Conservation (phyloP, 1,139 yeast species). For the Tardiomyces depauwii region DNA sequence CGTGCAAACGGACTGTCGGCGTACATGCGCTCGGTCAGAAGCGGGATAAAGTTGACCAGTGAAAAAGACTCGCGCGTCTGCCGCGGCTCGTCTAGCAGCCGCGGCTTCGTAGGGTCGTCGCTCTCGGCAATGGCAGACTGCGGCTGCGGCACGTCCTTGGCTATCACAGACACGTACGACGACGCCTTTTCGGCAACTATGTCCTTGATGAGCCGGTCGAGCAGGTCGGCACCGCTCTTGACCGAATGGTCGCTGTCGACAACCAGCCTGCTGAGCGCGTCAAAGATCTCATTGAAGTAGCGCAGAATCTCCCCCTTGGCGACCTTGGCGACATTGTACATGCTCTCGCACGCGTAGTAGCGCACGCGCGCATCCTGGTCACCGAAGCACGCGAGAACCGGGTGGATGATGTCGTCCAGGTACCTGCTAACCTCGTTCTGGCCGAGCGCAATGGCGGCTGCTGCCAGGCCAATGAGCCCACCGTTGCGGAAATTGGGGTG, state of each 20-base stretch:
- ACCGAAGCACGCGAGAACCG: conserved; percentile 90
- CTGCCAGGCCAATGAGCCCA: conserved; percentile 67
- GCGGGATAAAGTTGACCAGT: conserved; percentile 78
- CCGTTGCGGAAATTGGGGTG: conserved; percentile 70
- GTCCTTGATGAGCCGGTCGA: conserved; percentile 85
- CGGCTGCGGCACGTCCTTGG: conserved; percentile 32
- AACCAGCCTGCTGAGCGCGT: conserved; percentile 75
- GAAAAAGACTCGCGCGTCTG: conserved; percentile 72
- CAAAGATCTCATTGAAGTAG: conserved; percentile 91
- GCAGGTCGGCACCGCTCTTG: conserved; percentile 89
- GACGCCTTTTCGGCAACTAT: conserved; percentile 94
- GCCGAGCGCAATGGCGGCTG: conserved; percentile 69
- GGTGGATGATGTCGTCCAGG: conserved; percentile 78
- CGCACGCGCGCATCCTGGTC: conserved; percentile 95
- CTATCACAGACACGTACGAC: conserved; percentile 73
- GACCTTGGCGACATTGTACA: conserved; percentile 92
- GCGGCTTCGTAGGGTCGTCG: conserved; percentile 15
- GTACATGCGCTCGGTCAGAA: conserved; percentile 80
- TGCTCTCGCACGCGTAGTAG: conserved; percentile 92
- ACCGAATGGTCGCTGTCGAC: conserved; percentile 90
- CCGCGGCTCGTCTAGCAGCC: conserved; percentile 31
- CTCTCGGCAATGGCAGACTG: conserved; percentile 2
- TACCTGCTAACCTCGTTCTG: conserved; percentile 59
- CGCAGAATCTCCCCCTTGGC: conserved; percentile 89
- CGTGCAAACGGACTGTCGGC: conserved; percentile 89